Evolutionary conservation across 2,329 filamentous ascomycete species (phyloP).

Genomic region (Aspergillus oerlinghausenensis): DNA sequence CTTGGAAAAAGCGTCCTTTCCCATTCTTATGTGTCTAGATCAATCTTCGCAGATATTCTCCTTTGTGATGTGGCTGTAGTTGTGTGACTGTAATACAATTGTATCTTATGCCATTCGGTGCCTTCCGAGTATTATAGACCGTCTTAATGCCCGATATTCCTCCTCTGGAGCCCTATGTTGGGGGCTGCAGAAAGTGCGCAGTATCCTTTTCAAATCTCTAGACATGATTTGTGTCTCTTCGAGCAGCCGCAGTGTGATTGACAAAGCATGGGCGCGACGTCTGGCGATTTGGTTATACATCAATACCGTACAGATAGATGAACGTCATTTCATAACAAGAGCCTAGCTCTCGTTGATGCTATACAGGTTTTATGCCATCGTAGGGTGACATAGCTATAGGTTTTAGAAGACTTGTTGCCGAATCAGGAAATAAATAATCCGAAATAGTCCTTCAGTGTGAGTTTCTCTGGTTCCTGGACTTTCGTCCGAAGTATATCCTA

Average conservation of each 20-base stretch:
- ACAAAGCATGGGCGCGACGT: not conserved
- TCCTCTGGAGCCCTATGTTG: not conserved
- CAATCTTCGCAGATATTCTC: constrained; percentile 33
- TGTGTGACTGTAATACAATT: constrained; percentile 38
- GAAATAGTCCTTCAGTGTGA: not conserved
- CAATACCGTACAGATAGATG: not conserved
- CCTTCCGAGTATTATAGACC: not conserved
- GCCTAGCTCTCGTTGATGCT: not conserved
- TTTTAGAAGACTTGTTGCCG: not conserved
- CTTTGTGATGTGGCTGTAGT: constrained; percentile 33
- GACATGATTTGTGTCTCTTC: not conserved
- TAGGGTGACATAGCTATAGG: not conserved
- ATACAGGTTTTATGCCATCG: not conserved
- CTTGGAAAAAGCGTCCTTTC: constrained; percentile 23
- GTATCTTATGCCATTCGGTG: constrained; percentile 27
- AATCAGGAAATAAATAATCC: not conserved
- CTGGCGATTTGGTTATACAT: not conserved
- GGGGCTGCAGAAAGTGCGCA: too few species aligned
- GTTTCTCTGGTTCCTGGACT: too few species aligned
- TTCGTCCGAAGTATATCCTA: not conserved
- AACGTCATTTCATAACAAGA: not conserved
- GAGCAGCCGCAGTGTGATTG: not conserved
- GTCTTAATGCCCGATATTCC: not conserved
- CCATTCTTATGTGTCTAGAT: constrained; percentile 33
- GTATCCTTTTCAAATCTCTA: not conserved